Evolutionary conservation across 495 filamentous ascomycete genomes (phyloP).

Genomic region (Podospora comata): DNA sequence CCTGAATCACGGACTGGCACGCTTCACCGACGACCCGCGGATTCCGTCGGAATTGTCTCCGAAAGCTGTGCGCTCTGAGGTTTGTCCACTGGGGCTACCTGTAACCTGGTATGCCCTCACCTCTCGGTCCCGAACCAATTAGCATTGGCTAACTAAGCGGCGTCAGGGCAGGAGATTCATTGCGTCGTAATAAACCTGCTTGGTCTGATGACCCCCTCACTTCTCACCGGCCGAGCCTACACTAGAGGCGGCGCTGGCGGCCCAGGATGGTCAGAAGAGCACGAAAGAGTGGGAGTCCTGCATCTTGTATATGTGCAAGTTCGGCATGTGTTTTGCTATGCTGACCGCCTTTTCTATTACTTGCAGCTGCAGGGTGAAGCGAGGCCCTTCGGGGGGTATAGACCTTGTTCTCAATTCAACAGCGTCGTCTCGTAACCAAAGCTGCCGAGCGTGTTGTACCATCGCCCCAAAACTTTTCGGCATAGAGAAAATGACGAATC

Average conservation of each 20-base stretch:
- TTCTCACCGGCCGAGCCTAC: neutral
- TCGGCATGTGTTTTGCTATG: neutral
- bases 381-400: neutral
- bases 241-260: neutral
- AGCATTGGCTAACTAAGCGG: neutral
- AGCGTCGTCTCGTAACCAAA: neutral
- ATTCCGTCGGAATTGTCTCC: neutral
- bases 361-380: neutral
- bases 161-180: neutral
- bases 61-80: neutral
- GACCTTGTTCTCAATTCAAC: neutral
- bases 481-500: neutral
- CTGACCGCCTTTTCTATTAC: neutral
- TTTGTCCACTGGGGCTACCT: neutral
- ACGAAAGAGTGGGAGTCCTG: neutral
- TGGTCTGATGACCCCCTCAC: neutral
- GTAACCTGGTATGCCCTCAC: neutral
- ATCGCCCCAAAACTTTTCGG: neutral
- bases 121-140: neutral
- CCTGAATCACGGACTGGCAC: neutral
- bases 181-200: neutral
- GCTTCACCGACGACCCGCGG: neutral
- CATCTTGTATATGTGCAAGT: neutral
- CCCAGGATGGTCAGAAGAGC: neutral
- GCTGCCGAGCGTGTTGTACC: neutral